Conservation (phyloP, 2,329 filamentous ascomycete genomes). For the Domatiomyces globalis region DNA sequence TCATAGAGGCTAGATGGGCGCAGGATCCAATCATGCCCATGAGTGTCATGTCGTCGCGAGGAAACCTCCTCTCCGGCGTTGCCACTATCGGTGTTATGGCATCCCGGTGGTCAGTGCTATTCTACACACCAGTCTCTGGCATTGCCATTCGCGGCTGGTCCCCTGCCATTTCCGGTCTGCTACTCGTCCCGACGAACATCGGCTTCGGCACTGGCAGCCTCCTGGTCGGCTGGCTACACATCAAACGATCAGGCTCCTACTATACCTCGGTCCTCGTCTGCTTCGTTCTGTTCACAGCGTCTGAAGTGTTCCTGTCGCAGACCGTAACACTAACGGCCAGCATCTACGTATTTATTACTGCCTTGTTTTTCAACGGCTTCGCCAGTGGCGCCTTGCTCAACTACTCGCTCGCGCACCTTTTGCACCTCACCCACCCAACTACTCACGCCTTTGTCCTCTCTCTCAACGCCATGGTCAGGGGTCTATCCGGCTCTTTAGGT, state of each 20-base stretch:
- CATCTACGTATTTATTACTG: conserved; percentile 38
- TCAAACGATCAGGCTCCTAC: conserved; percentile 58
- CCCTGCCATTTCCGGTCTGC: conserved; percentile 56
- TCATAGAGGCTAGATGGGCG: conserved; percentile 51
- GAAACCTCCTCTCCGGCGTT: conserved; percentile 58
- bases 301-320: conserved; percentile 43
- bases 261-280: conserved; percentile 50
- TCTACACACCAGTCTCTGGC: conserved; percentile 67
- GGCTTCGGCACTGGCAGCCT: conserved; percentile 66
- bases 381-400: conserved; percentile 60
- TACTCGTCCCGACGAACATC: conserved; percentile 67
- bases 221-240: conserved; percentile 59
- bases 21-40: conserved; percentile 63
- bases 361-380: conserved; percentile 52
- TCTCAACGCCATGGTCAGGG: conserved; percentile 63
- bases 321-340: conserved; percentile 41
- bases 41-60: conserved; percentile 52
- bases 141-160: conserved; percentile 58
- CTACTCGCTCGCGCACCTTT: conserved; percentile 65
- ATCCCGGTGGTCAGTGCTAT: conserved; percentile 64
- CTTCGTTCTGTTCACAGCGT: conserved; percentile 47
- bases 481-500: conserved; percentile 69
- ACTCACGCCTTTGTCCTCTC: conserved; percentile 65
- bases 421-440: conserved; percentile 53
- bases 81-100: conserved; percentile 67